Conservation (phyloP, 805 yeast genomes). For the Candida easanensis region DNA sequence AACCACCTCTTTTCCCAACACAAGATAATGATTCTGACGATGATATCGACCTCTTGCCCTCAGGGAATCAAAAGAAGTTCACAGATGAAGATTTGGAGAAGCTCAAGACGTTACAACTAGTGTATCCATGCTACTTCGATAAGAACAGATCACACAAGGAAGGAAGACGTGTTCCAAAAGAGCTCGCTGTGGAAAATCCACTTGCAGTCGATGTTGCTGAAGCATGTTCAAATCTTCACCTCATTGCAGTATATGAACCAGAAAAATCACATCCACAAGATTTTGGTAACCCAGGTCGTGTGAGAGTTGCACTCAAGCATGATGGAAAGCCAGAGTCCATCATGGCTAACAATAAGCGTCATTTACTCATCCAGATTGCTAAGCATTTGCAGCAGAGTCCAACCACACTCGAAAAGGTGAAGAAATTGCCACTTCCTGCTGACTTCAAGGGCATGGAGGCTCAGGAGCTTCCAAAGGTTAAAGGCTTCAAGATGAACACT, state of each 20-base stretch:
- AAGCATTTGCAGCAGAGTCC: slow-evolving; percentile 63
- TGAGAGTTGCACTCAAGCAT: slow-evolving; percentile 66
- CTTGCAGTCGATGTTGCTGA: slow-evolving; percentile 79
- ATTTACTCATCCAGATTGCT: slow-evolving; percentile 57
- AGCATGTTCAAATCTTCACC: slow-evolving; percentile 46
- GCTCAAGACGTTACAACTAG: slow-evolving; percentile 63
- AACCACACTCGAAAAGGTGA: slow-evolving; percentile 61
- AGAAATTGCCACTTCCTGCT: slow-evolving; percentile 62
- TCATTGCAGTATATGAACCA: slow-evolving; percentile 56
- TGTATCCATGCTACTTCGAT: slow-evolving; percentile 95
- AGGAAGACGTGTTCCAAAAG: slow-evolving; percentile 76
- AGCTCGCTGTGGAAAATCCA: slow-evolving; percentile 81
- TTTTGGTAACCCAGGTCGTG: slow-evolving; percentile 97
- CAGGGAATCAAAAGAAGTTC: slow-evolving; percentile 26
- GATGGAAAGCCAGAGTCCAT: slow-evolving; percentile 40
- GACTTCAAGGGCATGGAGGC: slow-evolving; percentile 57
- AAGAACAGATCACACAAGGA: slow-evolving; percentile 65
- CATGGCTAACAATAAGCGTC: slow-evolving; percentile 55
- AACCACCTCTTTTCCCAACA: slow-evolving; percentile 8
- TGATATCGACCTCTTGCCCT: slow-evolving; percentile 17
- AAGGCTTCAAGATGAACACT: slow-evolving; percentile 81
- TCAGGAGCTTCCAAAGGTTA: slow-evolving; percentile 68
- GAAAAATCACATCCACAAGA: slow-evolving; percentile 94
- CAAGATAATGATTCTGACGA: slow-evolving; percentile 1
- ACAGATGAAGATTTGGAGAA: slow-evolving; percentile 58